Conservation (phyloP, 2,329 filamentous ascomycete species). For the Clarireedia hainanense region DNA sequence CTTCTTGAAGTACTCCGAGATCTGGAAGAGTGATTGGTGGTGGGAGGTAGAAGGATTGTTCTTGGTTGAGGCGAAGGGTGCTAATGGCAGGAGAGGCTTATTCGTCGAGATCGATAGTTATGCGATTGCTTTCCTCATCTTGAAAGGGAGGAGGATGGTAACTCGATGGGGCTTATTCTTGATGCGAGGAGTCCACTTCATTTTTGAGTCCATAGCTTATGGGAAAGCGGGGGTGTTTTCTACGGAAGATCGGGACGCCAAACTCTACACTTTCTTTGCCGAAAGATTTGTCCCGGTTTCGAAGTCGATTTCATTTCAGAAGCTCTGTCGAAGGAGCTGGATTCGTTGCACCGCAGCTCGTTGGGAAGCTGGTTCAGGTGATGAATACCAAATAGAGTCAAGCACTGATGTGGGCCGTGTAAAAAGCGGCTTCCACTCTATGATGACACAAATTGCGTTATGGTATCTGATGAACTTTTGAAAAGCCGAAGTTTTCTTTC, state of each 20-base stretch:
- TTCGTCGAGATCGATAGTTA: conserved; percentile 97
- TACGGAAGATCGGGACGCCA: conserved; percentile 14
- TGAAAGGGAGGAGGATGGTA: conserved; percentile 49
- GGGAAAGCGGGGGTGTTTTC: conserved; percentile 37
- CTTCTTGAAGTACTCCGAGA: conserved; percentile 30
- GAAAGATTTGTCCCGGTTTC: conserved; percentile 27
- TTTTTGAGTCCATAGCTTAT: conserved; percentile 47
- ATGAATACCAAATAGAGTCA: conserved; percentile 99
- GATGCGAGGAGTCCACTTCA: conserved; percentile 73
- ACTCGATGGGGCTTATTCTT: conserved; percentile 99
- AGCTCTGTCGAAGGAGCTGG: conserved; percentile 65
- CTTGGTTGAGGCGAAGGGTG: conserved; percentile 35
- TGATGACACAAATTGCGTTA: conserved; percentile 43
- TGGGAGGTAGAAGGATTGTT: conserved; percentile 35
- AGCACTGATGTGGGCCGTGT: conserved; percentile 69
- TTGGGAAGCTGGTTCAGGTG: conserved; percentile 48
- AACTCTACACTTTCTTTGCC: conserved; percentile 29
- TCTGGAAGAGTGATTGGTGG: conserved; percentile 17
- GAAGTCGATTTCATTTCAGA: conserved; percentile 31
- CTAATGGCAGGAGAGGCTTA: conserved; percentile 47
- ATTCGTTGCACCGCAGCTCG: conserved; percentile 29
- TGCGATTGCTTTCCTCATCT: conserved; percentile 73
- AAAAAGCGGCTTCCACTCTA: conserved; percentile 30
- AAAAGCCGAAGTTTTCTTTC: conserved; percentile 1
- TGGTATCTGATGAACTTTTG: conserved; percentile 39